phyloP scores from a whole-genome alignment of 371 early-diverging fungal species.

The Mucor mucedo region DNA sequence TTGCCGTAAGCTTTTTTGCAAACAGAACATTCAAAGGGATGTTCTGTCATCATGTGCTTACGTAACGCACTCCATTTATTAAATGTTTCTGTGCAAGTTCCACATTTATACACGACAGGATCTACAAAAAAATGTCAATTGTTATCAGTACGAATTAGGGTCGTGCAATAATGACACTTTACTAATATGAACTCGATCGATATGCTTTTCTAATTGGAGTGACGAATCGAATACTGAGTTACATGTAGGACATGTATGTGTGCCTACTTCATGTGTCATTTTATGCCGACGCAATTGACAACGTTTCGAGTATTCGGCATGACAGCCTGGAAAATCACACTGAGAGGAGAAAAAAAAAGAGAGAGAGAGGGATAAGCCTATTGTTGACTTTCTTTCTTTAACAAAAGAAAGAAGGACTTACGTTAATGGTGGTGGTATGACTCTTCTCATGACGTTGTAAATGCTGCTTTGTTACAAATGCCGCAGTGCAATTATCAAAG shows the following conservation, averaged over 20 bases:
- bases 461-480: conserved; percentile 48
- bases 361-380: not conserved
- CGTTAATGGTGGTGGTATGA: conserved; percentile 37
- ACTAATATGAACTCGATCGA: conserved; percentile 52
- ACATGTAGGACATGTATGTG: conserved; percentile 44
- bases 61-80: conserved; percentile 68
- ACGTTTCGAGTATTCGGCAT: conserved; percentile 58
- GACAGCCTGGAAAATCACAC: conserved; percentile 62
- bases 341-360: conserved; percentile 6
- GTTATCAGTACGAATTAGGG: not conserved
- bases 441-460: conserved; percentile 52
- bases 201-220: conserved; percentile 61
- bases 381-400: conserved; percentile 32
- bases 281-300: conserved; percentile 61
- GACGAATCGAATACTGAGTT: conserved; percentile 53
- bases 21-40: conserved; percentile 52
- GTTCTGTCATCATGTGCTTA: conserved; percentile 54
- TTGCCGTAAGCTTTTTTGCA: conserved; percentile 59
- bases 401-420: conserved; percentile 27
- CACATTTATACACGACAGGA: conserved; percentile 61
- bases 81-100: conserved; percentile 54
- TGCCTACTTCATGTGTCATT: conserved; percentile 45
- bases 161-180: not conserved
- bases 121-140: conserved; percentile 23
- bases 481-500: conserved; percentile 36